Conservation (phyloP, 805 yeast genomes). For the Lachancea kluyveri region DNA sequence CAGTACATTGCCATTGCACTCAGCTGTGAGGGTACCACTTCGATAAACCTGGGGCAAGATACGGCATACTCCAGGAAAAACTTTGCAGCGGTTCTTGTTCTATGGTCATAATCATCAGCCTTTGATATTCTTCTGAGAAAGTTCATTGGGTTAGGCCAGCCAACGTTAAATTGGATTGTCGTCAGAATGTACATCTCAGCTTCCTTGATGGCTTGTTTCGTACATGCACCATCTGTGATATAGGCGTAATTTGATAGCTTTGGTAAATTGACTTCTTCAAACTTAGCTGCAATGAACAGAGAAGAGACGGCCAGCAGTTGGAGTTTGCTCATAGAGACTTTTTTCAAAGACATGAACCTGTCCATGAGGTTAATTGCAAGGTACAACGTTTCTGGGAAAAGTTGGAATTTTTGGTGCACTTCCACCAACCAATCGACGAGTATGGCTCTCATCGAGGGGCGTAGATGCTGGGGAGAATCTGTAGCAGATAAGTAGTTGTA, state of each 20-base stretch:
- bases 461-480: conserved; percentile 54
- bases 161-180: conserved; percentile 64
- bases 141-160: conserved; percentile 86
- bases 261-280: conserved; percentile 88
- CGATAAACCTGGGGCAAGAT: conserved; percentile 70
- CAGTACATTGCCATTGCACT: conserved; percentile 88
- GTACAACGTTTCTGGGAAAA: conserved; percentile 80
- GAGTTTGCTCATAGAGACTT: conserved; percentile 68
- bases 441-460: conserved; percentile 80
- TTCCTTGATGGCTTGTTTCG: conserved; percentile 71
- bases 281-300: conserved; percentile 84
- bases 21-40: conserved; percentile 66
- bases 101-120: conserved; percentile 84
- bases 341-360: conserved; percentile 69
- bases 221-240: conserved; percentile 80
- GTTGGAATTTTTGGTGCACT: conserved; percentile 76
- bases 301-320: conserved; percentile 85
- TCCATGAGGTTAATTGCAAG: conserved; percentile 84
- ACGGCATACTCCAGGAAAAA: conserved; percentile 73
- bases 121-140: conserved; percentile 82
- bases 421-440: conserved; percentile 93
- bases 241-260: conserved; percentile 79
- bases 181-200: conserved; percentile 79
- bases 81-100: conserved; percentile 78
- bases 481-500: conserved; percentile 48